Conservation (phyloP, 2,329 filamentous ascomycete genomes). For the Colletotrichum sidae region DNA sequence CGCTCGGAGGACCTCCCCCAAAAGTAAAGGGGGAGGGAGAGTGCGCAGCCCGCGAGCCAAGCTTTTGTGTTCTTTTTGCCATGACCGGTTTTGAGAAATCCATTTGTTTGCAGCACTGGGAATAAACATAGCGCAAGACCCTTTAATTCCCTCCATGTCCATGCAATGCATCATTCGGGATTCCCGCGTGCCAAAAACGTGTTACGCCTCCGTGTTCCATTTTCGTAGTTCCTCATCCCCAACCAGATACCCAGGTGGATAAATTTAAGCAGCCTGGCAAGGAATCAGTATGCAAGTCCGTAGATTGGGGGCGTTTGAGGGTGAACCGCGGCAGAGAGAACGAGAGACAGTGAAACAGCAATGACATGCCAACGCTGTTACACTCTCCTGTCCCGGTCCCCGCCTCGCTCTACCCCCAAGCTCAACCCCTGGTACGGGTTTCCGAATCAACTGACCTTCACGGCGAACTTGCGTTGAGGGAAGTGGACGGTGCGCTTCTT, state of each 20-base stretch:
- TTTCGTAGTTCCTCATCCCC: constrained; percentile 36
- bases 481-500: constrained; percentile 97
- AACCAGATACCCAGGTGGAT: constrained; percentile 36
- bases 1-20: constrained; percentile 33
- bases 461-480: constrained; percentile 97
- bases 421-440: neutral
- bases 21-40: constrained; percentile 20
- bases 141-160: constrained; percentile 38
- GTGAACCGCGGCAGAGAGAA: neutral
- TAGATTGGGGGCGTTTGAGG: neutral
- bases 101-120: constrained; percentile 38
- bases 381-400: neutral
- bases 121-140: constrained; percentile 36
- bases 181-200: constrained; percentile 39
- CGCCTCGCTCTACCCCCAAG: neutral
- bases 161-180: constrained; percentile 39
- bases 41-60: constrained; percentile 26
- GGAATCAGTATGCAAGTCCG: neutral
- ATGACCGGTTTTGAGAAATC: constrained; percentile 37
- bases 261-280: constrained; percentile 34
- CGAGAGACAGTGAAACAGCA: neutral
- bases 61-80: constrained; percentile 31
- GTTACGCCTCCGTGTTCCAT: constrained; percentile 38
- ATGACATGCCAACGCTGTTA: neutral
- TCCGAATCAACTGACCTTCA: constrained; percentile 77